Percentiles rank a stretch among this genome's conserved stretches.
These are phyloP conservation scores for Hypoxylon fragiforme DNA, from an alignment of 495 filamentous ascomycete genomes.

Conservation along the genomic window DNA sequence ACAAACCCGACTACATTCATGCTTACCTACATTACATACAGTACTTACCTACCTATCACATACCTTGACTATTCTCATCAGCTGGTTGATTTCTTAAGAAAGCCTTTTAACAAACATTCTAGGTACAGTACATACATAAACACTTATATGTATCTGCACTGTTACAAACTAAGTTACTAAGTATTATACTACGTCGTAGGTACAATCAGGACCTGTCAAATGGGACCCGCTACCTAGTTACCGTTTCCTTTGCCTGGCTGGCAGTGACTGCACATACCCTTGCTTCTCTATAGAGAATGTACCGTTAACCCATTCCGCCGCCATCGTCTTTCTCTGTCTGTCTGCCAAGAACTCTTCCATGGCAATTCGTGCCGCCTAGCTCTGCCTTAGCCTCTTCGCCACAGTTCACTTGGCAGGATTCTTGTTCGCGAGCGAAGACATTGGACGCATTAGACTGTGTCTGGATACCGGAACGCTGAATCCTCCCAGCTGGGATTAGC, in stretches of 20 bases:
- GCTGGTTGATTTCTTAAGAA: no score
- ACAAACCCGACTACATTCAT: no score
- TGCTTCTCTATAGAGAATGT: constrained; percentile 7
- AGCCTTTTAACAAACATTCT: no score
- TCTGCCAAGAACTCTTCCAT: constrained; percentile 19
- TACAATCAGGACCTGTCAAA: no score
- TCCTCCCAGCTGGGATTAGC: constrained; percentile 4
- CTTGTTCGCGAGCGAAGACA: constrained; percentile 1
- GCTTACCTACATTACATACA: no score
- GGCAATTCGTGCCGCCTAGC: constrained; percentile 26
- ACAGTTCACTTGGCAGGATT: constrained; percentile 19
- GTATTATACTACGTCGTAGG: no score
- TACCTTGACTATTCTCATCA: no score
- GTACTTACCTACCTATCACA: no score
- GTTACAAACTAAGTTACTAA: no score
- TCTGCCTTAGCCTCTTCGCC: constrained; percentile 18
- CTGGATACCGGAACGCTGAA: constrained; percentile 21
- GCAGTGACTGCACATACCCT: constrained; percentile 26
- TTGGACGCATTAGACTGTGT: constrained; percentile 20
- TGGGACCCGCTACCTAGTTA: no score
- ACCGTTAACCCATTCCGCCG: constrained; percentile 5
- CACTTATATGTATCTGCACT: not conserved
- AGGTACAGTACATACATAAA: constrained; percentile 5
- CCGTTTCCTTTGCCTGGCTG: no score
- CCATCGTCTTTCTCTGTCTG: constrained; percentile 4